Conservation (phyloP, 768 basidiomycete species). For the Lanmaoa rubissima region DNA sequence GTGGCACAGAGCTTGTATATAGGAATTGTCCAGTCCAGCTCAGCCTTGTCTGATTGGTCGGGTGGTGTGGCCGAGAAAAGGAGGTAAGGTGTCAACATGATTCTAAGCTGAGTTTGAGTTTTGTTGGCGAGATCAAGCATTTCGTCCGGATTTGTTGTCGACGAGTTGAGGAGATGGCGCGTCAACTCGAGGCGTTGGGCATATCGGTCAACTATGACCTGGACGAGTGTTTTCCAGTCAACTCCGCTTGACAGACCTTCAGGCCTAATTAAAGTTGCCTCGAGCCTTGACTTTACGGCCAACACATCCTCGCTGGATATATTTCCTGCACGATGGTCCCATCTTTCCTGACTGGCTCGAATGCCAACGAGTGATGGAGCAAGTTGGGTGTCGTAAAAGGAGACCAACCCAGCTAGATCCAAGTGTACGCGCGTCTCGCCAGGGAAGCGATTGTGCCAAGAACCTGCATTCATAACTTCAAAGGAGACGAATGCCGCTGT, state of each 20-base stretch:
- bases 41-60: neutral
- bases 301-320: constrained; percentile 27
- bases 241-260: constrained; percentile 24
- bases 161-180: constrained; percentile 19
- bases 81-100: constrained; percentile 32
- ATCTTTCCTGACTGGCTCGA: constrained; percentile 26
- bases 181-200: constrained; percentile 30
- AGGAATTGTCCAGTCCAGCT: constrained; percentile 29
- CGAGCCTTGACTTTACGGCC: constrained; percentile 4
- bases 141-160: neutral
- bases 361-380: constrained; percentile 29
- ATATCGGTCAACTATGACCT: constrained; percentile 31
- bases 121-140: constrained; percentile 9
- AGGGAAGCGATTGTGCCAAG: constrained; percentile 36
- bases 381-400: constrained; percentile 37
- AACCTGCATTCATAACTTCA: constrained; percentile 16
- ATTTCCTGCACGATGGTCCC: constrained; percentile 30
- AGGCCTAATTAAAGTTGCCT: constrained; percentile 9
- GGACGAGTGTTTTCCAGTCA: constrained; percentile 35
- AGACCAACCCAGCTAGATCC: constrained; percentile 34
- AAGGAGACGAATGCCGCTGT: neutral
- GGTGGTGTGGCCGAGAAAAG: constrained; percentile 12
- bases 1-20: constrained; percentile 32
- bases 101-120: constrained; percentile 24
- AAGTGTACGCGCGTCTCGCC: constrained; percentile 36